These are phyloP conservation scores for Solanum chacoense DNA, from an alignment of 305 asterid genomes.

Conservation along the genomic window DNA sequence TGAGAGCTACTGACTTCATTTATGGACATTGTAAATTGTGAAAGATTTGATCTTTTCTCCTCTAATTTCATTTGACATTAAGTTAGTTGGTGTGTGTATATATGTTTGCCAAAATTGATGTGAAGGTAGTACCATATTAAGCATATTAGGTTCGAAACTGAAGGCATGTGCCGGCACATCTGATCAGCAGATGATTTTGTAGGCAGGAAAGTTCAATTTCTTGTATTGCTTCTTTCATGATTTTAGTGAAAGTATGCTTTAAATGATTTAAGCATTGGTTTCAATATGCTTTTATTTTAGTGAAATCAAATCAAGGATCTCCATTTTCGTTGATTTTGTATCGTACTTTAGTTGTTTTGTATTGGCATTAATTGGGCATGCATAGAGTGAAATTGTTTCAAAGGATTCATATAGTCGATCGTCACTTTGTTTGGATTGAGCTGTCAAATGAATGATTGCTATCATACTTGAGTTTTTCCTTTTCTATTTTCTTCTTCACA, in stretches of 20 bases:
- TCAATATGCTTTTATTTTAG: neutral
- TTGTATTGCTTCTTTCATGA: neutral
- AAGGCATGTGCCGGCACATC: neutral
- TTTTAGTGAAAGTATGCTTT: neutral
- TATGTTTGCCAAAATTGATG: neutral
- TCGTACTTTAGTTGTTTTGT: neutral
- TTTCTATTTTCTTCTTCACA: neutral
- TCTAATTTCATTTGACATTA: neutral
- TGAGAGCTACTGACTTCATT: neutral
- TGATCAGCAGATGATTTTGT: neutral
- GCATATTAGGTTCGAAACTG: neutral
- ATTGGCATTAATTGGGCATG: neutral
- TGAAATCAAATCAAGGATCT: neutral
- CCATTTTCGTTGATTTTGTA: neutral
- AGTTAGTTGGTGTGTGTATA: neutral
- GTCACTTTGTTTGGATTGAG: neutral
- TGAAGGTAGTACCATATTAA: neutral
- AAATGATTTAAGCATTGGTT: neutral
- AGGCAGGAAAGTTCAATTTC: neutral
- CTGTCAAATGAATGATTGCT: neutral
- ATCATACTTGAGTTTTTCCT: neutral
- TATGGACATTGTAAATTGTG: neutral
- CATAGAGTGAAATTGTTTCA: neutral
- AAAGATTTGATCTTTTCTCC: neutral
- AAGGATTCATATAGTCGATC: neutral